Evolutionary conservation across 140 eudicot species (phyloP), one percentile per base, ranked within the genome.

Genomic region (Ambrosia hybrid): DNA sequence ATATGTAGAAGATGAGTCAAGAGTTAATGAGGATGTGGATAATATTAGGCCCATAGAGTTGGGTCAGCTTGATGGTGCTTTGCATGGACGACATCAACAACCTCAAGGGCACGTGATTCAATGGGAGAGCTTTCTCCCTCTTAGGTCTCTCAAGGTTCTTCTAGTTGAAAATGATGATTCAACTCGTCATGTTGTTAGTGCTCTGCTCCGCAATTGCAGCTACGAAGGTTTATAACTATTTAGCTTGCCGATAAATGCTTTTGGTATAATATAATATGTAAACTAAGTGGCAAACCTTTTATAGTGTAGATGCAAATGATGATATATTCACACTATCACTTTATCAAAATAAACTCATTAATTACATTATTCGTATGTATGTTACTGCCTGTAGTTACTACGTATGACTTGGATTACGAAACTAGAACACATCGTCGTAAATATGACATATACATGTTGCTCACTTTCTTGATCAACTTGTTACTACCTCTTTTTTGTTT

Each of bases 151-250:
- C 16, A 84, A 84, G 73, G 89, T 87, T 67, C 82, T 87, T 51
- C 58, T 87, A 61, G 89, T 87, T 63, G 92, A 87, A 81, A 59
- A 86, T 72, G 92, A 87, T 45, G 87, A 84, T 73, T 84, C 87
- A 16, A 87, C 92, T 75, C 83, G 89, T 30, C 92, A 76, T 26
- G 73, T 87, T 69, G 68, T 84, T 49, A 77, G 80, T 60, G 89
- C 92, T 70, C 83, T 87, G 70, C 89, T 87, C 36, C 81, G 83
- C 9, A 84, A 87, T 70, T 87, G 87, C 76, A 21, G 86, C 86
- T 87, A 87, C 69, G 83, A 81, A 87, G 92, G 92, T 86, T 45
- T 34, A 57, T 67, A 34, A 74, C 77, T 37, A 45, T 74, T 74
- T 56, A 49, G 9, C 16, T 78, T 49, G 66, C 61, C 67, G 9